phyloP scores from a whole-genome alignment of 2,329 filamentous ascomycete species.

The Cytospora schulzeri region DNA sequence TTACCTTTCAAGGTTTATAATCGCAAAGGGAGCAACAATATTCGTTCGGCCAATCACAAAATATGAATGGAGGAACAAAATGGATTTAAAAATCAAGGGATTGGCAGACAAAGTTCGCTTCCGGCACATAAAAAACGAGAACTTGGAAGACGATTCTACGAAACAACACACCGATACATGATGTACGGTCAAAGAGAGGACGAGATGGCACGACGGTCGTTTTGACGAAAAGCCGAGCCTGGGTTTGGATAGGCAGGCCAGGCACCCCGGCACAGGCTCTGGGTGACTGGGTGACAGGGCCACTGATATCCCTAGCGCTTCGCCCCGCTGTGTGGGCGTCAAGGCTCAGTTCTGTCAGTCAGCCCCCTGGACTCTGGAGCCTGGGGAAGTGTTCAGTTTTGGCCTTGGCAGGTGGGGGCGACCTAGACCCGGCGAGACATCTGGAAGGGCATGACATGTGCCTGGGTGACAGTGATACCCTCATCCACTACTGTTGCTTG shows the following conservation, averaged over 20 bases:
- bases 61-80: neutral
- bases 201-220: neutral
- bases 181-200: neutral
- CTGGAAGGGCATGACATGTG: no score
- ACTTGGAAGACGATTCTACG: neutral
- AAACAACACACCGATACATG: neutral
- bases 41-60: neutral
- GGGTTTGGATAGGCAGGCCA: neutral
- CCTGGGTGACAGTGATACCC: neutral
- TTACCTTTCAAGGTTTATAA: neutral
- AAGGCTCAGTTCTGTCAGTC: neutral
- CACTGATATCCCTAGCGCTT: neutral
- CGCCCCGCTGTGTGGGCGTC: neutral
- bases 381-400: neutral
- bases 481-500: neutral
- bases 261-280: neutral
- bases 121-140: neutral
- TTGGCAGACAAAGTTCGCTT: neutral
- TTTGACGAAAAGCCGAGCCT: neutral
- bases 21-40: neutral
- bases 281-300: neutral
- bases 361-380: conserved; percentile 1
- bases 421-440: neutral
- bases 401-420: neutral
- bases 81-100: neutral